Evolutionary conservation across 108 stramenopile genomes (phyloP), one percentile per base, ranked within the genome.

Genomic region (Cyclotella kingstonii): DNA sequence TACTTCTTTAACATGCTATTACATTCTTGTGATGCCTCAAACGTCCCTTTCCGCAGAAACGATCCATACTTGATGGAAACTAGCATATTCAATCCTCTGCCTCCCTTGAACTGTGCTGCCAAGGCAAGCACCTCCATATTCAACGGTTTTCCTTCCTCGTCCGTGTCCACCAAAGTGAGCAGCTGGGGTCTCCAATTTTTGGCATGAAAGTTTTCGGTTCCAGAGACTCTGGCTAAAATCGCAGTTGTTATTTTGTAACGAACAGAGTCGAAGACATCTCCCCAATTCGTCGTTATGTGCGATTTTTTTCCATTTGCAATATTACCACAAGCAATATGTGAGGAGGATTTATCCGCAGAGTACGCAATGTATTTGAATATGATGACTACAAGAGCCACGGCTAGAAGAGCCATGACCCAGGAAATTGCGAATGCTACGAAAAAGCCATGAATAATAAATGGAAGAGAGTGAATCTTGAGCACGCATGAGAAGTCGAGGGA

Each of bases 121-220:
- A 90, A 54, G 3, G 59, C 54, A 38, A 90, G 41, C 26, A 87
- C 60, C 19, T 63, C 66, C 35, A 79, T 78, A 49, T 60, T 62
- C 25, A 56, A 35, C 11, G 68, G 69, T 33, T 47, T 56, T 9
- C 81, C 83, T 17, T 64, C 63, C 5, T 69, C 79, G 65, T 84
- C 79, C 6, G 79, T 73, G 40, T 86, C 77, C 33, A 78, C 68
- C 15, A 90, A 33, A 5, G 84, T 74, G 18, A 86, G 67, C 8
- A 90, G 53, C 63, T 90, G 89, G 9, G 89, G 89, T 35, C 89
- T 39, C 86, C 85, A 90, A 58, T 85, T 87, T 60, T 85, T 87
- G 36, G 80, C 80, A 54, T 81, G 74, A 42, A 76, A 73, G 47
- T 81, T 61, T 23, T 61, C 60, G 12, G 60, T 61, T 22, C 60